Base-by-base conservation (phyloP, 2,329 filamentous ascomycete genomes). In the Thielaviopsis musarum region DNA sequence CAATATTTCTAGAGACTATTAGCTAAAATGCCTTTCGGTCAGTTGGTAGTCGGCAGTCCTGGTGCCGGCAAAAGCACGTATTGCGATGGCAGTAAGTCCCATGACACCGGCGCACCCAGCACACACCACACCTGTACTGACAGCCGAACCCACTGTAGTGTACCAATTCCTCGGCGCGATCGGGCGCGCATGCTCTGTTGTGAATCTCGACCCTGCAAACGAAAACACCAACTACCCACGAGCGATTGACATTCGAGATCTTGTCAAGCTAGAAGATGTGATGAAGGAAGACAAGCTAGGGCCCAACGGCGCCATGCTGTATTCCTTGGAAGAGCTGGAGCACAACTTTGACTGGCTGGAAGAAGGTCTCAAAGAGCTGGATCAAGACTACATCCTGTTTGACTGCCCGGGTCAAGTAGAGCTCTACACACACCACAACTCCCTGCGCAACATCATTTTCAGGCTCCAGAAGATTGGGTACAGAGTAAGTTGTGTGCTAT, bases 391-490 rank as follows among this genome's bases (percentile, higher is more conserved):
- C 68, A 74, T 98, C 60, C 72, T 98, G 12, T 96, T 98, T 64
- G 93, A 98, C 73, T 97, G 93, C 65, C 93, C 93, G 0, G 93
- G 93, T 0, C 93, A 98, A 70, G 91, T 97, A 55, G 93, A 98
- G 72, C 79, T 98, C 5, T 97, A 96, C 68, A 97, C 91, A 53
- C 93, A 97, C 69, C 93, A 98, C 73, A 84, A 84, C 60, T 94
- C 90, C 15, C 74, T 98, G 65, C 83, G 93, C 61, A 94, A 94
- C 67, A 91, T 98, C 63, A 91, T 98, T 71, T 87, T 90, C 68
- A 84, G 81, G 70, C 78, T 98, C 61, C 87, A 95, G 73, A 96
- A 95, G 74, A 71, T 91, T 65, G 90, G 88, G 62, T 97, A 94
- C 70, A 83, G 93, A 77, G 91, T 96, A 75, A 64, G 87, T 63